Evolutionary conservation across 78 protist genomes (phyloP).

Genomic region (Paratrimastix pyriformis): DNA sequence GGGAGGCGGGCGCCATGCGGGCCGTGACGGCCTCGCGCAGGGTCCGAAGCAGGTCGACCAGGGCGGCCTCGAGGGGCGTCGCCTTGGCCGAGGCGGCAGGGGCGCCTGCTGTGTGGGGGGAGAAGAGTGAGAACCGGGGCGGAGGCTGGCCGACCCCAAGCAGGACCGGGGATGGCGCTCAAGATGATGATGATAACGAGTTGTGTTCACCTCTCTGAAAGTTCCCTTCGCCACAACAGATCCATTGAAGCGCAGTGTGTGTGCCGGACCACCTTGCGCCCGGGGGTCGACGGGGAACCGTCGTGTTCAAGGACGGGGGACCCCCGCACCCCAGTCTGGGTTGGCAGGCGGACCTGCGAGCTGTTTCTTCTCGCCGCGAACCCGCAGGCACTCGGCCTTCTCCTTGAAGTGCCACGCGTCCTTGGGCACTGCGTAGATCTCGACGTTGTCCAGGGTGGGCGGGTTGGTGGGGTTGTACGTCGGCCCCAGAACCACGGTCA

Average conservation of each 20-base stretch:
- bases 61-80: background rate
- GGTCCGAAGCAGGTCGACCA: background rate
- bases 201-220: no score
- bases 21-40: background rate
- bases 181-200: no score
- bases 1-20: background rate
- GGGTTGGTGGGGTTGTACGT: slow-evolving; percentile 6
- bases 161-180: no score
- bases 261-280: no score
- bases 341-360: background rate
- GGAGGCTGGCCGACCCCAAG: no score
- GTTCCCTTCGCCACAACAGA: no score
- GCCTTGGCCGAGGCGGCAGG: background rate
- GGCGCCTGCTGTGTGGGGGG: background rate
- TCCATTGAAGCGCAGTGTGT: no score
- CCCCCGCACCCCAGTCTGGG: no score
- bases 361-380: background rate
- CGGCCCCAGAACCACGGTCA: slow-evolving; percentile 8
- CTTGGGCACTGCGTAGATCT: slow-evolving; percentile 41
- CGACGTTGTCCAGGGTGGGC: slow-evolving; percentile 50
- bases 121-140: no score
- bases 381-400: background rate
- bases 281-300: no score
- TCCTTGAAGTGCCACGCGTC: background rate
- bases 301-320: no score